Conservation (phyloP, 2,329 filamentous ascomycete genomes). For the Fusarium protoensiforme region DNA sequence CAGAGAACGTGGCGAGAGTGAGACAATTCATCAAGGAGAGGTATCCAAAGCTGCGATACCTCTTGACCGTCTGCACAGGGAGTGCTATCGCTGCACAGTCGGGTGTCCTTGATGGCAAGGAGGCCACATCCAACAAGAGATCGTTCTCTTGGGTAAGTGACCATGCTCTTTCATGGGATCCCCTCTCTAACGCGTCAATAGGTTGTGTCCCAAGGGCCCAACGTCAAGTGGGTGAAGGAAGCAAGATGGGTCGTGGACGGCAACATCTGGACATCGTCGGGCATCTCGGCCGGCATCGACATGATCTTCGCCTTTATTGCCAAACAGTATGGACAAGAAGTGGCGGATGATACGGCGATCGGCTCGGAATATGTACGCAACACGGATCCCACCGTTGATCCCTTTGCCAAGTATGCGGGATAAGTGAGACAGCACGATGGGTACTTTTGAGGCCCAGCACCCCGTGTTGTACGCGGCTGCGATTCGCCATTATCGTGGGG, state of each 20-base stretch:
- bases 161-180: background rate
- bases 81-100: constrained; percentile 63
- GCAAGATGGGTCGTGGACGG: constrained; percentile 71
- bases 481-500: background rate
- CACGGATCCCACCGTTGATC: constrained; percentile 61
- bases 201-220: constrained; percentile 53
- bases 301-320: constrained; percentile 50
- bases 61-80: constrained; percentile 74
- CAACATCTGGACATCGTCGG: constrained; percentile 71
- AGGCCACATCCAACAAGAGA: constrained; percentile 71
- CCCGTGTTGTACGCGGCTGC: background rate
- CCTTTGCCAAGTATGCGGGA: constrained; percentile 56
- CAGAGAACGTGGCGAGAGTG: constrained; percentile 35
- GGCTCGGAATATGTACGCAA: constrained; percentile 69
- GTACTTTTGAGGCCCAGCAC: background rate
- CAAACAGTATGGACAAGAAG: constrained; percentile 60
- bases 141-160: constrained; percentile 52
- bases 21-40: constrained; percentile 55
- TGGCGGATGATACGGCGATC: constrained; percentile 60
- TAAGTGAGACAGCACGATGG: background rate
- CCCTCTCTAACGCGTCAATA: constrained; percentile 9
- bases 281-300: constrained; percentile 60
- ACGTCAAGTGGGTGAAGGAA: constrained; percentile 64
- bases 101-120: constrained; percentile 65
- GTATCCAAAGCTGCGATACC: constrained; percentile 58